Conservation (phyloP, 2,329 filamentous ascomycete species). For the Herpotrichia juniperi region DNA sequence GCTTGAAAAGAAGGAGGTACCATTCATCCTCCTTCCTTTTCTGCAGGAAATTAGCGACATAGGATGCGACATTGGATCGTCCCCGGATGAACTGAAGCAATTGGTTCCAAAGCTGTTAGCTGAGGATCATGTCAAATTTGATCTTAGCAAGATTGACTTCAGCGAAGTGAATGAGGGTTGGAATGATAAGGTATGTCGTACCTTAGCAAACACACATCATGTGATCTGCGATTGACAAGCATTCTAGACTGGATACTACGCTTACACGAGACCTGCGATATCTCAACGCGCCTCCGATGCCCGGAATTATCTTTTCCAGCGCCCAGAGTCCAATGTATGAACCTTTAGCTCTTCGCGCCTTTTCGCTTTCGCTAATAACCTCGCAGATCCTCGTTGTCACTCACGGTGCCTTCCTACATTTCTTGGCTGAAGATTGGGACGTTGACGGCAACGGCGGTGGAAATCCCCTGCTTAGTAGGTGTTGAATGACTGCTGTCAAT, state of each 20-base stretch:
- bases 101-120: conserved; percentile 38
- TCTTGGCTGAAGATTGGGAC: conserved; percentile 81
- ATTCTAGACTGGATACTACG: conserved; percentile 37
- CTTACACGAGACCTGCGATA: conserved; percentile 34
- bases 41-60: conserved; percentile 78
- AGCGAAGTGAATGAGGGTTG: conserved; percentile 67
- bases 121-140: conserved; percentile 65
- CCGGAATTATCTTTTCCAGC: conserved; percentile 33
- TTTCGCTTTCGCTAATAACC: background rate
- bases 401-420: conserved; percentile 85
- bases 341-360: background rate
- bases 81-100: conserved; percentile 56
- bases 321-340: conserved; percentile 22
- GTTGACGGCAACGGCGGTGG: conserved; percentile 38
- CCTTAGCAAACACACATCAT: background rate
- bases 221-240: background rate
- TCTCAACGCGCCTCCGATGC: conserved; percentile 34
- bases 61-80: conserved; percentile 77
- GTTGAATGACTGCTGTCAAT: background rate
- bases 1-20: conserved; percentile 38
- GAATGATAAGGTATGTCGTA: conserved; percentile 67
- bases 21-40: conserved; percentile 70
- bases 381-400: conserved; percentile 74
- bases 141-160: conserved; percentile 62
- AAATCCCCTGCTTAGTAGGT: conserved; percentile 32